These are phyloP conservation scores for Xylogone sp. DNA, from an alignment of 2,329 filamentous ascomycete genomes.

Conservation along the genomic window DNA sequence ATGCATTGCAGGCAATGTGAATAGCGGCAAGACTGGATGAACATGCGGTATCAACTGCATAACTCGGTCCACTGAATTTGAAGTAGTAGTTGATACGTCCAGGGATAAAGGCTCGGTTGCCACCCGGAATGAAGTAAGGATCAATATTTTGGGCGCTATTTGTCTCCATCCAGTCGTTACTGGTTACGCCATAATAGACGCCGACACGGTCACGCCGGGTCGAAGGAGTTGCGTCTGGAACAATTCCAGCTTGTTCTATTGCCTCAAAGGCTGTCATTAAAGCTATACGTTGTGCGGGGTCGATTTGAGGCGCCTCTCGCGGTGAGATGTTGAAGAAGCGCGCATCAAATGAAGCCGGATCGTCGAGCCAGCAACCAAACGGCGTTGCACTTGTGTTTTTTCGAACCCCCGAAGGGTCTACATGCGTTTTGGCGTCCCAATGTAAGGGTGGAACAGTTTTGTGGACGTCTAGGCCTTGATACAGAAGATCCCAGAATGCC, in stretches of 20 bases:
- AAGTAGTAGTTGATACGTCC: conserved; percentile 23
- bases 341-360: too few species aligned
- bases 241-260: conserved; percentile 72
- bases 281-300: conserved; percentile 73
- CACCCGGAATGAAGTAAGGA: neutral
- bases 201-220: conserved; percentile 32
- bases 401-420: conserved; percentile 66
- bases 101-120: conserved; percentile 7
- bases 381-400: too few species aligned
- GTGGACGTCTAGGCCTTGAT: conserved; percentile 69
- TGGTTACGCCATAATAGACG: neutral
- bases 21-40: conserved; percentile 27
- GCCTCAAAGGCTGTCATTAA: conserved; percentile 74
- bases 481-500: conserved; percentile 73
- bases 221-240: conserved; percentile 26
- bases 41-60: conserved; percentile 32
- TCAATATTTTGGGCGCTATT: neutral
- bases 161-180: conserved; percentile 1
- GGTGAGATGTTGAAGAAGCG: conserved; percentile 82
- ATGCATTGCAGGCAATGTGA: conserved; percentile 7
- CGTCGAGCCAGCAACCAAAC: too few species aligned
- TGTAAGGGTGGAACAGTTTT: conserved; percentile 55
- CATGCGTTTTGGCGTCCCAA: conserved; percentile 67
- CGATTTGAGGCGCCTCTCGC: conserved; percentile 73
- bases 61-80: conserved; percentile 10